These are phyloP conservation scores for Podaxis rugospora DNA, from an alignment of 768 basidiomycete genomes.

Conservation along the genomic window DNA sequence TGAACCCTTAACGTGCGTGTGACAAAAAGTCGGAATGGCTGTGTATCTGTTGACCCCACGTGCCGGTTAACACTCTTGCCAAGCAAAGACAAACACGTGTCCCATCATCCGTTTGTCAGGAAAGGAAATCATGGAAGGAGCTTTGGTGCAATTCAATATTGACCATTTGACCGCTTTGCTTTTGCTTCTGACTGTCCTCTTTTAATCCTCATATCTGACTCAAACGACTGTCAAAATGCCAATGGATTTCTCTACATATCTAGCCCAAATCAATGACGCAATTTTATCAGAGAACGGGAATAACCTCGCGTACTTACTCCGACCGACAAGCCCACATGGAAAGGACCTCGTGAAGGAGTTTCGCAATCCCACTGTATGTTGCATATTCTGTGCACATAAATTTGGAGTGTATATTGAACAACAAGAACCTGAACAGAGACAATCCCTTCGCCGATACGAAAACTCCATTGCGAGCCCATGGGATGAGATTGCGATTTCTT, in stretches of 20 bases:
- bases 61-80: background rate
- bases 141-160: background rate
- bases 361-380: conserved; percentile 46
- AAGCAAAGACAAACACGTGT: background rate
- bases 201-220: background rate
- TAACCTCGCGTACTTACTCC: conserved; percentile 68
- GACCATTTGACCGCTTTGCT: background rate
- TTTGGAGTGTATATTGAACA: background rate
- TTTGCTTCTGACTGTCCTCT: no score
- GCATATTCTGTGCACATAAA: background rate
- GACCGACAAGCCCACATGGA: conserved; percentile 73
- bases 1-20: no score
- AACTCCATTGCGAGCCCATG: conserved; percentile 70
- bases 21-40: no score
- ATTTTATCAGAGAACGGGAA: conserved; percentile 61
- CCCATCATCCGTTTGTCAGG: no score
- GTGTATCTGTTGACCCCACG: background rate
- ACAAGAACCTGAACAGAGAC: conserved; percentile 23
- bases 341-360: conserved; percentile 74
- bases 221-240: conserved; percentile 22
- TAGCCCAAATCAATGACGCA: conserved; percentile 57
- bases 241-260: conserved; percentile 58
- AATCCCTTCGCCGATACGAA: conserved; percentile 43
- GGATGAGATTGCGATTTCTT: conserved; percentile 85
- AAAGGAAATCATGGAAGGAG: background rate